phyloP scores from a whole-genome alignment of 2,329 filamentous ascomycete genomes.

The Parascedosporium putredinis region DNA sequence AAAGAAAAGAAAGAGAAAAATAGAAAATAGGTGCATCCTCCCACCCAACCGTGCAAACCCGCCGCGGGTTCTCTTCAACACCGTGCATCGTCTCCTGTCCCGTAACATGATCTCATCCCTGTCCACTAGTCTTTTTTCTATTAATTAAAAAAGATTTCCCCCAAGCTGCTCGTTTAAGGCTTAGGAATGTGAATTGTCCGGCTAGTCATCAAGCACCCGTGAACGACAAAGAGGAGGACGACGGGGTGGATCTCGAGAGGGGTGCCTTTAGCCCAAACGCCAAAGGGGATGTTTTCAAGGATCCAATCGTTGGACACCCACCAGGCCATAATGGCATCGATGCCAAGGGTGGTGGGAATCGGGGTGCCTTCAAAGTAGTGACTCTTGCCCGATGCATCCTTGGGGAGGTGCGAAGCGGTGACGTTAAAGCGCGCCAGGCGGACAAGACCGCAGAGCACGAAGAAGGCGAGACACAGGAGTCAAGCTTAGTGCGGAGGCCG shows the following conservation, averaged over 20 bases:
- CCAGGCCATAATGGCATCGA: conserved; percentile 78
- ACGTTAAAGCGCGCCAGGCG: conserved; percentile 96
- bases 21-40: not conserved
- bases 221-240: conserved; percentile 70
- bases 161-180: conserved; percentile 45
- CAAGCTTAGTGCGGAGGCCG: conserved; percentile 72
- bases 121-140: too few relatives aligned
- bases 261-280: conserved; percentile 56
- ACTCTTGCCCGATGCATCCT: conserved; percentile 84
- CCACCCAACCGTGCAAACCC: not conserved
- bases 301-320: conserved; percentile 79
- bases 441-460: conserved; percentile 89
- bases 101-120: too few relatives aligned
- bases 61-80: not conserved
- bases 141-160: too few relatives aligned
- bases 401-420: conserved; percentile 78
- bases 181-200: conserved; percentile 94
- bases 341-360: conserved; percentile 77
- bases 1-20: not conserved
- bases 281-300: conserved; percentile 66
- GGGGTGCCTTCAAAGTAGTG: conserved; percentile 96
- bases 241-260: conserved; percentile 75
- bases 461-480: conserved; percentile 77
- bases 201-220: conserved; percentile 90
- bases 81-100: too few relatives aligned